Percentiles rank a stretch among this genome's conserved stretches.
Conservation (phyloP, 1,139 yeast species). For the Wickerhamomyces sp. region DNA sequence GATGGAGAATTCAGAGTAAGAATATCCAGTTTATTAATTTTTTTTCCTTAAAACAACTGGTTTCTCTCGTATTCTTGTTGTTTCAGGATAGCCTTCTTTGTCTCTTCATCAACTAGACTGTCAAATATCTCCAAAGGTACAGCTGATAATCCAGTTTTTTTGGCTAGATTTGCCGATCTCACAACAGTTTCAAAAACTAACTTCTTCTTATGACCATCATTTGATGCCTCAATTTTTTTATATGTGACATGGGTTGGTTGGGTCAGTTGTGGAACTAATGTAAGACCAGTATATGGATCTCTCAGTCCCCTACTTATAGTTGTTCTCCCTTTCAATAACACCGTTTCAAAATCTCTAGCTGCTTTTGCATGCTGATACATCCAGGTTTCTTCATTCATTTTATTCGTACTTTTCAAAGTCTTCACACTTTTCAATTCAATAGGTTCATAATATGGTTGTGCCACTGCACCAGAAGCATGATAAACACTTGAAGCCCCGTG, state of each 20-base stretch:
- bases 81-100: slow-evolving; percentile 53
- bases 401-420: slow-evolving; percentile 28
- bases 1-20: background rate
- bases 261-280: slow-evolving; percentile 66
- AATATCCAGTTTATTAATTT: no score
- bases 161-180: slow-evolving; percentile 39
- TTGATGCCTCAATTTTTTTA: slow-evolving; percentile 26
- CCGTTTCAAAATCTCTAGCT: slow-evolving; percentile 63
- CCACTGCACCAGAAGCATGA: slow-evolving; percentile 38
- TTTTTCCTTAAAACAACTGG: background rate
- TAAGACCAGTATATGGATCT: slow-evolving; percentile 80
- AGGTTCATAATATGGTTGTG: slow-evolving; percentile 31
- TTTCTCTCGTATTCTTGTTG: slow-evolving; percentile 56
- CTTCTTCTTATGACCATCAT: slow-evolving; percentile 23
- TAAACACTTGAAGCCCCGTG: slow-evolving; percentile 42
- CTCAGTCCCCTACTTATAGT: slow-evolving; percentile 52
- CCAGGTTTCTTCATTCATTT: slow-evolving; percentile 73
- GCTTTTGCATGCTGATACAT: slow-evolving; percentile 79
- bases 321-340: slow-evolving; percentile 52
- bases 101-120: slow-evolving; percentile 51
- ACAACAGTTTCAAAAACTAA: slow-evolving; percentile 50
- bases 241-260: slow-evolving; percentile 55
- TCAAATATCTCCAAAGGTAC: slow-evolving; percentile 56
- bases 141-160: slow-evolving; percentile 57
- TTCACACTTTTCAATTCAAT: slow-evolving; percentile 23